These are phyloP conservation scores for Neurospora sp. DNA, from an alignment of 495 filamentous ascomycete species.

Conservation along the genomic window DNA sequence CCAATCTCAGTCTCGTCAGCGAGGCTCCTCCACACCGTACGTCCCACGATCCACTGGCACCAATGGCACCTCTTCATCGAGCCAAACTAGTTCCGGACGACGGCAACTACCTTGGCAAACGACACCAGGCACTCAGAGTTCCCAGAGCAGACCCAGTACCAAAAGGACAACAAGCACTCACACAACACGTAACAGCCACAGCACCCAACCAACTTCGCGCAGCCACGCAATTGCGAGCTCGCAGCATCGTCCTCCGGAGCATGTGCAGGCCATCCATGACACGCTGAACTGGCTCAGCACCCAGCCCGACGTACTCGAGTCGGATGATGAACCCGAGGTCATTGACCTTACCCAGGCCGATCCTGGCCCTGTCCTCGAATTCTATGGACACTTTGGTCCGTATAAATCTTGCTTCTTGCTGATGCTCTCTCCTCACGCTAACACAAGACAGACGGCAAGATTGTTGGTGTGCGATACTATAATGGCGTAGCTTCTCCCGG, in stretches of 20 bases:
- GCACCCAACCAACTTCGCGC: not conserved
- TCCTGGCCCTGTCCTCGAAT: slow-evolving; percentile 31
- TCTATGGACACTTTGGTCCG: slow-evolving; percentile 41
- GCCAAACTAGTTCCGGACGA: not conserved
- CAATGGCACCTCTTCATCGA: not conserved
- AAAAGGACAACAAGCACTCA: not conserved
- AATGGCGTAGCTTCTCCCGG: slow-evolving; percentile 56
- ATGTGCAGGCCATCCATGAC: not conserved
- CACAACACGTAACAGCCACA: not conserved
- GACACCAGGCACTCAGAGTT: not conserved
- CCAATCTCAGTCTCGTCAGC: not conserved
- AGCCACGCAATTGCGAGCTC: not conserved
- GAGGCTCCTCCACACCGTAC: not conserved
- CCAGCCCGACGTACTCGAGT: slow-evolving; percentile 10
- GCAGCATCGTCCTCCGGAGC: not conserved
- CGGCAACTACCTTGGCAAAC: not conserved
- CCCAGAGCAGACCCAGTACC: not conserved
- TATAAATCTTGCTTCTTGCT: not conserved
- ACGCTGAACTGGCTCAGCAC: not conserved
- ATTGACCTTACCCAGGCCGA: slow-evolving; percentile 43
- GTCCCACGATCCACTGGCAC: not conserved
- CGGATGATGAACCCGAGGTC: slow-evolving; percentile 39
- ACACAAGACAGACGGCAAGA: slow-evolving; percentile 47
- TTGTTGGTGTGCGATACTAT: slow-evolving; percentile 79
- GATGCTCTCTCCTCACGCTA: slow-evolving; percentile 2